phyloP scores from a whole-genome alignment of 1,139 yeast genomes.

The Geotrichum carabidarum region DNA sequence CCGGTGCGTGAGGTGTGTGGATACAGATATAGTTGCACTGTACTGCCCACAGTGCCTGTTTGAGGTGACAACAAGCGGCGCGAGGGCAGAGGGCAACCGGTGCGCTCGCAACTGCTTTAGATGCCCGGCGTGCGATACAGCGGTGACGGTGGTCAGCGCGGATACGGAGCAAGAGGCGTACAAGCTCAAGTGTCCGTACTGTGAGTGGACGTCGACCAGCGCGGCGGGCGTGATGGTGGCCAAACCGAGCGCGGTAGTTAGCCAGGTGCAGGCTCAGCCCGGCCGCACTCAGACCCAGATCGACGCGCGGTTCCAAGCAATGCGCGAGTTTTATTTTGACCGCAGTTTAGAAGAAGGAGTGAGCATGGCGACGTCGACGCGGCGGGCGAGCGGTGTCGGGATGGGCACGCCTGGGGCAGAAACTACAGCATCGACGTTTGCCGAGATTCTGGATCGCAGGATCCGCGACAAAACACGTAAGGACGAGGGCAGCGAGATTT shows the following conservation, averaged over 20 bases:
- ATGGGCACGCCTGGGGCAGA: not conserved
- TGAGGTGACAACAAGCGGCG: conserved; percentile 30
- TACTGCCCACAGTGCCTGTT: conserved; percentile 32
- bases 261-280: not conserved
- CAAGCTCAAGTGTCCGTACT: conserved; percentile 26
- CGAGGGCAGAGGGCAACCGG: conserved; percentile 24
- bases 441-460: conserved; percentile 19
- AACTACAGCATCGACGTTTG: conserved; percentile 10
- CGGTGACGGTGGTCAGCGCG: conserved; percentile 6
- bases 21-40: conserved; percentile 28
- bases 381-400: not conserved
- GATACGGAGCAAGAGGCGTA: not conserved
- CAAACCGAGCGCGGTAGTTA: conserved; percentile 2
- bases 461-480: conserved; percentile 15
- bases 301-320: conserved; percentile 16
- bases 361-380: conserved; percentile 16
- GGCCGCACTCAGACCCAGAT: conserved; percentile 2
- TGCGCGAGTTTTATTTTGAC: conserved; percentile 19
- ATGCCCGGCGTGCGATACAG: conserved; percentile 29
- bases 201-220: conserved; percentile 24
- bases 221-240: not conserved
- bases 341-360: conserved; percentile 20
- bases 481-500: conserved; percentile 17
- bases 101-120: conserved; percentile 31
- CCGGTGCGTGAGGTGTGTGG: conserved; percentile 30